phyloP scores from a whole-genome alignment of 441 rosid species.

The Aleurites moluccanus region DNA sequence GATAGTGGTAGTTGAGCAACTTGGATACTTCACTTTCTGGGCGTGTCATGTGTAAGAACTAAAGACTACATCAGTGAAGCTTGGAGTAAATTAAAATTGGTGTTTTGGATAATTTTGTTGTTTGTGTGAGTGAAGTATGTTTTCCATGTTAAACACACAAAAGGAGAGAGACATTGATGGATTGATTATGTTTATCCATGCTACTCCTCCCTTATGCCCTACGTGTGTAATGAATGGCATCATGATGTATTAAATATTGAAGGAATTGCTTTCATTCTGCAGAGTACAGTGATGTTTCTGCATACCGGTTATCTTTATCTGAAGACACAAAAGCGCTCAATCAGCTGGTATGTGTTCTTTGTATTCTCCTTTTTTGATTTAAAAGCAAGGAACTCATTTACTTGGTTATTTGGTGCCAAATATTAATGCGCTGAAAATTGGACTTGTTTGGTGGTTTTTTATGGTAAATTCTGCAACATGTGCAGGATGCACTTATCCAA shows the following conservation, averaged over 20 bases:
- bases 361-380: constrained; percentile 12
- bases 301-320: constrained; percentile 86
- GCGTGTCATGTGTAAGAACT: neutral
- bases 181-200: neutral
- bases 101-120: too few relatives aligned
- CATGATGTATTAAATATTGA: constrained; percentile 13
- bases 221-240: neutral
- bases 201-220: neutral
- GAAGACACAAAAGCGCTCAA: constrained; percentile 99
- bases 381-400: neutral
- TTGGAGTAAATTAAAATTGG: neutral
- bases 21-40: neutral
- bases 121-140: neutral
- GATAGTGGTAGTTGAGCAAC: neutral
- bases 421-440: neutral
- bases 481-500: constrained; percentile 85
- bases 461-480: constrained; percentile 17
- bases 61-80: neutral
- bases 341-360: constrained; percentile 68
- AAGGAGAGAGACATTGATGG: neutral
- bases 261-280: constrained; percentile 16
- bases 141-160: neutral
- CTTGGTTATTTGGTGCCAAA: constrained; percentile 1
- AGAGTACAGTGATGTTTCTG: constrained; percentile 95
- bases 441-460: constrained; percentile 15